phyloP scores from a whole-genome alignment of 768 basidiomycete genomes.

The Trametes elegans region DNA sequence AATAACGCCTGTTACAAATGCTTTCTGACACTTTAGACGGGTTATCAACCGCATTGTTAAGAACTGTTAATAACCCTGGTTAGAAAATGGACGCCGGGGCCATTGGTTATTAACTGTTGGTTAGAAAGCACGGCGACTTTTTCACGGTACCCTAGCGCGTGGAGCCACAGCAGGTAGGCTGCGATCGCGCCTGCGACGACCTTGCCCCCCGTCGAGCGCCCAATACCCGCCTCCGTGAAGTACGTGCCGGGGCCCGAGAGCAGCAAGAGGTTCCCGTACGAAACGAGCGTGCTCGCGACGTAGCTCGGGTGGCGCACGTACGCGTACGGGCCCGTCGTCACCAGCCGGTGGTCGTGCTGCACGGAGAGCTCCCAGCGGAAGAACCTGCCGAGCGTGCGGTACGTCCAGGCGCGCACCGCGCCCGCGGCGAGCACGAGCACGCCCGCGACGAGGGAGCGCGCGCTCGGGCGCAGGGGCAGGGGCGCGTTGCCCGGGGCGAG shows the following conservation, averaged over 20 bases:
- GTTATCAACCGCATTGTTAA: no score
- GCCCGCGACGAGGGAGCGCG: conserved; percentile 1
- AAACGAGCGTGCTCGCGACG: neutral
- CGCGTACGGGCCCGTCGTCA: conserved; percentile 21
- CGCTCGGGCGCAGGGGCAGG: neutral
- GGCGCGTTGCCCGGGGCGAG: neutral
- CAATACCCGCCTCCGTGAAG: conserved; percentile 3
- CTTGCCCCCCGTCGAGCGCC: conserved; percentile 5
- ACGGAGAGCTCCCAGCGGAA: conserved; percentile 21
- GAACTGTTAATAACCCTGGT: no score
- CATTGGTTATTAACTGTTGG: no score
- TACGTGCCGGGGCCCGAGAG: neutral
- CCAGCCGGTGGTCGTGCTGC: conserved; percentile 13
- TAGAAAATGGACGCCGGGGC: no score
- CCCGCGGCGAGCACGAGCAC: neutral
- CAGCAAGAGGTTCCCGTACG: neutral
- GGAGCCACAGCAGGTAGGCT: neutral
- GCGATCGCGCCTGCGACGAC: neutral
- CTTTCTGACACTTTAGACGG: no score
- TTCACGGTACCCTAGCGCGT: no score
- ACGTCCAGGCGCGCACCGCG: conserved; percentile 1
- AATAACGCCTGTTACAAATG: no score
- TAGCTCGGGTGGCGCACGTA: conserved; percentile 24
- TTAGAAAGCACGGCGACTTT: no score
- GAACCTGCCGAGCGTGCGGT: conserved; percentile 20